Conservation (phyloP, 73 alveolate genomes). For the Stentor coeruleus region DNA sequence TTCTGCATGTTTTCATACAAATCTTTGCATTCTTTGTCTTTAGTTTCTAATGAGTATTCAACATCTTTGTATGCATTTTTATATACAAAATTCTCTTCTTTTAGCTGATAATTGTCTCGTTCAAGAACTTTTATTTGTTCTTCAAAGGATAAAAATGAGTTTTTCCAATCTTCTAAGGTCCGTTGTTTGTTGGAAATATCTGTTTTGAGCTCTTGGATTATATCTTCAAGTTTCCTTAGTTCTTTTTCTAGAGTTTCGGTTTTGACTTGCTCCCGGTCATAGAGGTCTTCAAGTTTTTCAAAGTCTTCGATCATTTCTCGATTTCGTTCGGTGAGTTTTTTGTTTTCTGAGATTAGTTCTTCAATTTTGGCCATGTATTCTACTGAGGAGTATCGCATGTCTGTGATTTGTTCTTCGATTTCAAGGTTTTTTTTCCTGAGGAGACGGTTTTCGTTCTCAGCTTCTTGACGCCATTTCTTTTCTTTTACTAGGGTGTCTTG, state of each 20-base stretch:
- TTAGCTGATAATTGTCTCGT: neutral
- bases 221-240: neutral
- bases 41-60: neutral
- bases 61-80: neutral
- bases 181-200: neutral
- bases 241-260: slow-evolving; percentile 14
- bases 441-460: slow-evolving; percentile 20
- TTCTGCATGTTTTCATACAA: neutral
- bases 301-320: neutral
- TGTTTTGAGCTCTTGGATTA: neutral
- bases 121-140: neutral
- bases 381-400: slow-evolving; percentile 21
- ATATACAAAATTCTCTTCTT: neutral
- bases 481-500: slow-evolving; percentile 11
- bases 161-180: slow-evolving; percentile 19
- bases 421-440: neutral
- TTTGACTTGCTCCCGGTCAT: neutral
- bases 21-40: neutral
- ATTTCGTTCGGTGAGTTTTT: neutral
- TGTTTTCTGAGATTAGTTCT: neutral
- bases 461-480: slow-evolving; percentile 26
- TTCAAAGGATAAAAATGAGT: neutral
- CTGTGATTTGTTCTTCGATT: slow-evolving; percentile 16
- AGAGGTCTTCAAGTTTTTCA: neutral
- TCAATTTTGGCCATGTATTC: neutral